Percentiles rank a stretch among this genome's conserved stretches.
These are phyloP conservation scores for Claviceps citrina DNA, from an alignment of 2,329 filamentous ascomycete genomes.

Conservation along the genomic window DNA sequence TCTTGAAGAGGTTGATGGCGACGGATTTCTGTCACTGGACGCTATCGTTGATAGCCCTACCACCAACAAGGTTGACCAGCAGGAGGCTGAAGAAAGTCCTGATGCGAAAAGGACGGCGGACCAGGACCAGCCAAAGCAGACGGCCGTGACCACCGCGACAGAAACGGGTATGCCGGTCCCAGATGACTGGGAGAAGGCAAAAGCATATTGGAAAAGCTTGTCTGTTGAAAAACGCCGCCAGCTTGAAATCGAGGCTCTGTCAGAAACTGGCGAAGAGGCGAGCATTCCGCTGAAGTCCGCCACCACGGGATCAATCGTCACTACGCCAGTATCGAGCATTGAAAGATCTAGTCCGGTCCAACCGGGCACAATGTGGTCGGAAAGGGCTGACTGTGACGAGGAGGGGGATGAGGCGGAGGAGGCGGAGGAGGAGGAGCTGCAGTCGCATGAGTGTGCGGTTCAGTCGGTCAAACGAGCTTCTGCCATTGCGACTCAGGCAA, in stretches of 20 bases:
- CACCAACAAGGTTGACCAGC: conserved; percentile 12
- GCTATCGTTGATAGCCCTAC: conserved; percentile 50
- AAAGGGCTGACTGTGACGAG: conserved; percentile 8
- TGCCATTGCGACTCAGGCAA: background rate
- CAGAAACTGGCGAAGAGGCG: conserved; percentile 34
- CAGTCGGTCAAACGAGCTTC: conserved; percentile 3
- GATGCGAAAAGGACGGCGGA: background rate
- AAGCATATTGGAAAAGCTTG: conserved; percentile 54
- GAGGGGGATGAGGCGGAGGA: conserved; percentile 5
- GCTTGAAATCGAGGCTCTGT: conserved; percentile 41
- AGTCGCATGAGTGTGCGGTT: background rate
- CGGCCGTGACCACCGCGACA: background rate
- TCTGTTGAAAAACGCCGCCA: conserved; percentile 46
- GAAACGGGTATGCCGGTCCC: conserved; percentile 6
- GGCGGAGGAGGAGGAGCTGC: conserved; percentile 4
- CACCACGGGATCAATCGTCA: conserved; percentile 15
- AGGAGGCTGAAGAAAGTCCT: conserved; percentile 7
- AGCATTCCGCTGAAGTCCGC: conserved; percentile 14
- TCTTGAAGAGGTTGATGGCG: conserved; percentile 45
- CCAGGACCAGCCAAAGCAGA: background rate
- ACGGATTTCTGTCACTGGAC: conserved; percentile 57
- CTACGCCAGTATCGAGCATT: conserved; percentile 3
- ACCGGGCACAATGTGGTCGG: conserved; percentile 17
- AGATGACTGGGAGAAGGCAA: conserved; percentile 52
- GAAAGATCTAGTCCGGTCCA: conserved; percentile 26